Evolutionary conservation across 2,329 filamentous ascomycete species (phyloP), one percentile per base, ranked within the genome.

Genomic region (Penicillium corylophilum): DNA sequence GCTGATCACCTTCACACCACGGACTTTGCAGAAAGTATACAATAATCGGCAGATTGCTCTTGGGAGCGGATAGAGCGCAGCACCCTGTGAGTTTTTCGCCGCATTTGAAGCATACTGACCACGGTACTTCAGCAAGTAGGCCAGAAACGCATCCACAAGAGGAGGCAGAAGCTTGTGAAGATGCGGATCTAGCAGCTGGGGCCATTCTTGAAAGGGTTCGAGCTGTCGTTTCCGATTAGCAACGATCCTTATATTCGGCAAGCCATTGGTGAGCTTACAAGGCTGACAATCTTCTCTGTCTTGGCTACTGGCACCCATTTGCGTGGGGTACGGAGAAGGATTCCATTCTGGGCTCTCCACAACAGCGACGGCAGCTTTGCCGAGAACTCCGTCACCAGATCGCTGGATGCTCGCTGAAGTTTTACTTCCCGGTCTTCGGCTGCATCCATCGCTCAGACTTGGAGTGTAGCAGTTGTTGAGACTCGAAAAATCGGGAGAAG

Each of bases 171-270:
- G 85, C 57, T 75, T 80, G 45, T 88, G 85, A 38, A 99, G 79
- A 70, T 93, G 83, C 9, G 90, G 84, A 72, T 99, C 94, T 23
- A 99, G 82, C 35, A 97, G 81, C 70, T 99, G 94, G 16, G 94
- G 94, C 59, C 95, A 87, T 77, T 96, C 92, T 78, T 97, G 93
- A 62, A 97, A 99, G 2, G 88, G 85, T 61, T 96, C 91, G 44
- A 99, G 83, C 76, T 77, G 51, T 56, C 49, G 16, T 20, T 15
- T 36, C 13, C 22, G 4, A 24, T 26, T 24, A 26, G 9, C 26
- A 50, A 46, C 49, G 51, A 53, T 20, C 4, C n/a, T 46, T 40
- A 22, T 26, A 42, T 24, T 42, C 42, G 44, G 16, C 9, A 23
- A 4, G 5, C 18, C 8, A n/a, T 47, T 5, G 28, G n/a, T 15